Percentiles rank a stretch among this genome's conserved stretches.
Evolutionary conservation across 108 stramenopile genomes (phyloP).

Genomic region (Cyclotella sp.): DNA sequence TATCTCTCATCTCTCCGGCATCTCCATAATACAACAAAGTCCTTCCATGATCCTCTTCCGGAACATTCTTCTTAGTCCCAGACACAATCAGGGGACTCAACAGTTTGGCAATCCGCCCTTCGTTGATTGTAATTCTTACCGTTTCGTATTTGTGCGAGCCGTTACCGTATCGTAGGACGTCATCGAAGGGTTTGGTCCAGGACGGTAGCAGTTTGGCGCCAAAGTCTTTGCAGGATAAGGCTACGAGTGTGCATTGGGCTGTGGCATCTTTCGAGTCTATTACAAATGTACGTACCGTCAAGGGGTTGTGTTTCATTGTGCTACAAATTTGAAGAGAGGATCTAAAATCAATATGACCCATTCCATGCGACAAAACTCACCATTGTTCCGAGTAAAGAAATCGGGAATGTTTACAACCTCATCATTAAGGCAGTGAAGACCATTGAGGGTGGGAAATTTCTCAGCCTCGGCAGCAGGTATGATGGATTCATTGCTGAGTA

Average conservation of each 20-base stretch:
- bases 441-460: slow-evolving; percentile 63
- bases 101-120: slow-evolving; percentile 56
- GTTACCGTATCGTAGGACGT: slow-evolving; percentile 49
- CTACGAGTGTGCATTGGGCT: slow-evolving; percentile 75
- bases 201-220: slow-evolving; percentile 72
- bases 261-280: slow-evolving; percentile 44
- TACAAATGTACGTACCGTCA: too few relatives aligned
- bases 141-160: slow-evolving; percentile 38
- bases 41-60: slow-evolving; percentile 56
- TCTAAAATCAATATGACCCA: too few relatives aligned
- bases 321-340: too few relatives aligned
- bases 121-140: slow-evolving; percentile 59
- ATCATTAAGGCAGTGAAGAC: slow-evolving; percentile 29
- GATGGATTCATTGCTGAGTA: slow-evolving; percentile 59
- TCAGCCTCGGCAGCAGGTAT: slow-evolving; percentile 74
- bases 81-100: slow-evolving; percentile 56
- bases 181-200: slow-evolving; percentile 78
- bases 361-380: slow-evolving; percentile 26
- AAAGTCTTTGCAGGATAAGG: slow-evolving; percentile 78
- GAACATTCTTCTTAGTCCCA: slow-evolving; percentile 65
- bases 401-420: slow-evolving; percentile 68
- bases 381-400: slow-evolving; percentile 66
- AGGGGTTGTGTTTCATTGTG: too few relatives aligned
- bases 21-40: slow-evolving; percentile 82
- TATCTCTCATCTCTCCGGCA: slow-evolving; percentile 69